Base-by-base conservation (phyloP, 106 monocot genomes). In the Xerophyta viscosa region DNA sequence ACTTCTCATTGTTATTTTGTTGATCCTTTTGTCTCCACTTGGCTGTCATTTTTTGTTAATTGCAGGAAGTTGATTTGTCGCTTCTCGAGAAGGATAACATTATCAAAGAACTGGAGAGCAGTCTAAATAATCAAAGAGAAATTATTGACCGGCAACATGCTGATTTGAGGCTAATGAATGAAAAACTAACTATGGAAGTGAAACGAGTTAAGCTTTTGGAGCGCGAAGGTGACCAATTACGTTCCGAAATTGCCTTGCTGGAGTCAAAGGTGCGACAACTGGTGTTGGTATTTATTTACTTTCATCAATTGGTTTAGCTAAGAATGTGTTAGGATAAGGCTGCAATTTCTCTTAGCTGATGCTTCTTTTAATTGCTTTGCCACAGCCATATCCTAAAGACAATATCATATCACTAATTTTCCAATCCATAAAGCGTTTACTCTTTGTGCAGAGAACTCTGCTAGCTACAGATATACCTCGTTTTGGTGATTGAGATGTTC, bases 121-220 rank as follows among this genome's bases (percentile, higher is more conserved):
- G 46, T 64, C 52, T 98, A 45, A 56, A 63, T 31, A 71, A 89
- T 24, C 98, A 75, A 56, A 79, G 71, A 65, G 77, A 82, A 72
- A 41, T 77, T 15, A 75, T 90, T 52, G 68, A 68, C 61, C 85
- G 56, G 66, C 76, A 77, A 58, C 73, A 80, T 56, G 54, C 57
- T 60, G 98, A 98, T 58, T 13, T 98, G 23, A 77, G 45, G 23
- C 14, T 70, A 47, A 29, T 86, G 48, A 86, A 79, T 74, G 98
- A 98, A 48, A 82, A 69, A 37, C 67, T 90, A 11, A 69, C 27
- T 50, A 45, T 47, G 57, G 98, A 98, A 69, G 52, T 62, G 47
- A 79, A 63, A 53, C 81, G 62, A 67, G 71, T 68, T n/a, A 98
- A 90, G 60, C 82, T 82, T 29, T 52, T 90, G 63, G 98, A 98